Base-by-base conservation (phyloP, 202 grass and related monocot species). In the Panicum hallii region DNA sequence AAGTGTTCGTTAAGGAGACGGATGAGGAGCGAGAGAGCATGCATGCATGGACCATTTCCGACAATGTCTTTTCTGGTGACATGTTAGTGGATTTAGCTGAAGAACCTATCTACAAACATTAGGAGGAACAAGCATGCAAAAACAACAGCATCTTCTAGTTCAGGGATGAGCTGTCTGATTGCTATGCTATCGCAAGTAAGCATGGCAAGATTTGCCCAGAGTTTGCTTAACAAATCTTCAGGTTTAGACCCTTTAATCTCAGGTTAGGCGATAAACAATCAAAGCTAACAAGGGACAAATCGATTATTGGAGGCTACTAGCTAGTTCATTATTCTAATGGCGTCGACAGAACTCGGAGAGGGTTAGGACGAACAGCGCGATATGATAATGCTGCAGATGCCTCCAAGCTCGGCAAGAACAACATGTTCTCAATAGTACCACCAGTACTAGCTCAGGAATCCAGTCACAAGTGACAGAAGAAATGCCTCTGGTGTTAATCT, bases 391-490 rank as follows among this genome's bases (percentile, higher is more conserved):
- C 54, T 46, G 75, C 81, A 80, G 75, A 82, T 46, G 62, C 26
- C 40, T 83, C 73, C 86, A 65, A 78, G 40, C 74, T 70, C 80
- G 11, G 38, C 67, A 26, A 79, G 74, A 79, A 67, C 80, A 57
- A 11, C 46, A 72, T 20, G 48, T 40, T 74, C 30, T 28, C 48
- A 41, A 53, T 55, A 5, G 23, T 47, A 64, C 36, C 12, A 70
- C n/a, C 2, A 34, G 70, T 19, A 74, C 26, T 73, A 73, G 70
- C 72, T 57, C 74, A 85, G 70, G 77, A 82, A 82, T 90, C 67
- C n/a, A 72, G 40, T 82, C 63, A 42, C 83, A 82, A 86, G 83
- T 78, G 78, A 23, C 63, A 86, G 52, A 70, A 28, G 75, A 88
- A 88, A 57, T 77, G 64, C 72, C 78, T 72, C 79, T 67, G 50